These are phyloP conservation scores for Rhizopus delemar DNA, from an alignment of 371 early-diverging fungal genomes.

Conservation along the genomic window DNA sequence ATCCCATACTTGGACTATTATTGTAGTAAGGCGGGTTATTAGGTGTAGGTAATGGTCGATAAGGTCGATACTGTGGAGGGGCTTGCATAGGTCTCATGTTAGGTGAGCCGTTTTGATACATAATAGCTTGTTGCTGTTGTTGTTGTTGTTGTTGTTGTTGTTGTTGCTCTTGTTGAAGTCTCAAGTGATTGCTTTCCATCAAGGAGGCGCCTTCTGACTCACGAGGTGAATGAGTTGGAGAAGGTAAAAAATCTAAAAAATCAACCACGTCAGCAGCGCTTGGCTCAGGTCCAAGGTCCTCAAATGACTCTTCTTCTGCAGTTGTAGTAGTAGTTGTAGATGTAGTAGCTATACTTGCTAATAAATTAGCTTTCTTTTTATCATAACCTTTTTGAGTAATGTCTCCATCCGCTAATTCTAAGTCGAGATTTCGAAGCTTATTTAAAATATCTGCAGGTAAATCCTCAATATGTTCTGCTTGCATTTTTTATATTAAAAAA, in stretches of 20 bases:
- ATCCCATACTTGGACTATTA: constrained; percentile 6
- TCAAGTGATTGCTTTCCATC: constrained; percentile 36
- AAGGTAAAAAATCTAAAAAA: constrained; percentile 52
- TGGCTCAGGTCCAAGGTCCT: constrained; percentile 46
- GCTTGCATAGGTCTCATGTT: constrained; percentile 17
- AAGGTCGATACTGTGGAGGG: constrained; percentile 18
- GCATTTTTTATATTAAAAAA: neutral
- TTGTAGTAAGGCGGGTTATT: constrained; percentile 15
- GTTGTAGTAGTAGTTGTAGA: constrained; percentile 10
- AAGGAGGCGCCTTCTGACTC: constrained; percentile 19
- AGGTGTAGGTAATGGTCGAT: constrained; percentile 1
- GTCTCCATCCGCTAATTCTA: constrained; percentile 69
- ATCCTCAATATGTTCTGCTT: constrained; percentile 31
- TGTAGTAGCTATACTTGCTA: constrained; percentile 19
- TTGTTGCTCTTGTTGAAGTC: constrained; percentile 16
- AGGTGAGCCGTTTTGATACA: neutral
- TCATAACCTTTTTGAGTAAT: constrained; percentile 73
- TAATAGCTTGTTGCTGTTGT: constrained; percentile 8
- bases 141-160: constrained; percentile 13
- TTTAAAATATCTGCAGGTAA: constrained; percentile 51
- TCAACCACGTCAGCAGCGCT: constrained; percentile 57
- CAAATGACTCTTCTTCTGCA: constrained; percentile 16
- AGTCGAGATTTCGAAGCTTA: constrained; percentile 54
- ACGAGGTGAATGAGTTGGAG: constrained; percentile 50
- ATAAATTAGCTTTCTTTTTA: constrained; percentile 54